Evolutionary conservation across 768 basidiomycete genomes (phyloP), one percentile per base, ranked within the genome.

Genomic region (Filobasidium floriforme): DNA sequence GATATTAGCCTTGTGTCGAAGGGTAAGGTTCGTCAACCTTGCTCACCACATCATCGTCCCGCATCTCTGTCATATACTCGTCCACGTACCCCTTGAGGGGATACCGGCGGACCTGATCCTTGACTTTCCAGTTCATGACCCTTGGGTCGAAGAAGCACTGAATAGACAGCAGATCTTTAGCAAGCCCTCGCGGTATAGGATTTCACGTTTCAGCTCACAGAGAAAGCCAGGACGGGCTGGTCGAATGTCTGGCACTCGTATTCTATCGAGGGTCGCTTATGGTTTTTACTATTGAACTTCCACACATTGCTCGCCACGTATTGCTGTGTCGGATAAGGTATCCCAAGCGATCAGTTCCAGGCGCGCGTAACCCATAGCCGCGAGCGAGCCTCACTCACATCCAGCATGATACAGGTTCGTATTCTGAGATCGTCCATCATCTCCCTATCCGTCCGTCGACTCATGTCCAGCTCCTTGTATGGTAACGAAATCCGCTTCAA

Each of bases 111-210:
- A 83, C 19, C 81, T 77, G 28, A 84, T 82, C 77, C 92, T 92
- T 69, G 83, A 57, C 82, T 32, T 90, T 87, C 72, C 93, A 96
- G 68, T 96, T 89, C 65, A 99, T 87, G 44, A 93, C 85, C 22
- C 90, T 87, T 15, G 96, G 92, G 69, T 96, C 92, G 70, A 98
- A 98, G 40, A 97, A 81, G 73, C 89, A 88, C 92, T 97, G 70
- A 32, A 63, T 11, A 32, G 46, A 19, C 37, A 4, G 44, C 22
- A 26, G n/a, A 6, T n/a, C 29, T 19, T 29, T 41, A 57, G 44
- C 14, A 19, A 22, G 52, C 15, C 28, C 28, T 54, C 40, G 14
- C 12, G 3, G 22, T 41, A 22, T 10, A 22, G 26, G 46, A 18
- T 12, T 18, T 12, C 46, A 19, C 19, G 15, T 14, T 12, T 2